Conservation (phyloP, 352 stramenopile genomes). For the Globisporangium parvum region DNA sequence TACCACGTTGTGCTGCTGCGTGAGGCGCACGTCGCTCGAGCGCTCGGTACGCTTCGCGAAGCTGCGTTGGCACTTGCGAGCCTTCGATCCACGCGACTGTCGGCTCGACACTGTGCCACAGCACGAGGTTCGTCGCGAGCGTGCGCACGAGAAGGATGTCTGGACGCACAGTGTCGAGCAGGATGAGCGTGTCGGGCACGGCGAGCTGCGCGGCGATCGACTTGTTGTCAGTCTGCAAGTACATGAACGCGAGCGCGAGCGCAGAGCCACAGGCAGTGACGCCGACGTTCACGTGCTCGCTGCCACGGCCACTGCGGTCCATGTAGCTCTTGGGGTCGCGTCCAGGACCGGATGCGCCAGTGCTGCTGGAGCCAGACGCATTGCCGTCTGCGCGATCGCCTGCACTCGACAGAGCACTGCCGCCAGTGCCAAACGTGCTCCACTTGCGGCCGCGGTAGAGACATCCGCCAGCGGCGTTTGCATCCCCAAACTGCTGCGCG, state of each 20-base stretch:
- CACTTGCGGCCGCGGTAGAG: slow-evolving; percentile 69
- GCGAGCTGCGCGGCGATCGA: slow-evolving; percentile 77
- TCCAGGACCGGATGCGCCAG: slow-evolving; percentile 41
- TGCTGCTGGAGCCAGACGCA: slow-evolving; percentile 6
- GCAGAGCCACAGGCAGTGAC: slow-evolving; percentile 92
- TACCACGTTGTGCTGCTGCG: neutral
- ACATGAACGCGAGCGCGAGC: slow-evolving; percentile 95
- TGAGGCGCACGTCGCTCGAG: slow-evolving; percentile 8
- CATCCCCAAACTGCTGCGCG: slow-evolving; percentile 39
- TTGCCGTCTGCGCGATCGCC: slow-evolving; percentile 15
- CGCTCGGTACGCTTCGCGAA: slow-evolving; percentile 40
- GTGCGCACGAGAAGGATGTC: slow-evolving; percentile 94
- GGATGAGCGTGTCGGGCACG: slow-evolving; percentile 93
- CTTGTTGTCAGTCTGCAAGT: slow-evolving; percentile 91
- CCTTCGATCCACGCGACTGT: slow-evolving; percentile 88
- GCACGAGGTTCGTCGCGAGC: slow-evolving; percentile 91
- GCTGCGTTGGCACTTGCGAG: slow-evolving; percentile 50
- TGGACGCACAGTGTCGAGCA: slow-evolving; percentile 94
- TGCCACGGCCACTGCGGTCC: slow-evolving; percentile 25
- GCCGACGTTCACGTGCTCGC: slow-evolving; percentile 93
- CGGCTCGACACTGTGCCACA: slow-evolving; percentile 93
- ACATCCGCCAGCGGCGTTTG: slow-evolving; percentile 43
- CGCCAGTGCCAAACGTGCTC: slow-evolving; percentile 33
- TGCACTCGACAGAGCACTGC: neutral
- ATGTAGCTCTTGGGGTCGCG: slow-evolving; percentile 36